Conservation (phyloP, 2,329 filamentous ascomycete species). For the Orbilia javanica region DNA sequence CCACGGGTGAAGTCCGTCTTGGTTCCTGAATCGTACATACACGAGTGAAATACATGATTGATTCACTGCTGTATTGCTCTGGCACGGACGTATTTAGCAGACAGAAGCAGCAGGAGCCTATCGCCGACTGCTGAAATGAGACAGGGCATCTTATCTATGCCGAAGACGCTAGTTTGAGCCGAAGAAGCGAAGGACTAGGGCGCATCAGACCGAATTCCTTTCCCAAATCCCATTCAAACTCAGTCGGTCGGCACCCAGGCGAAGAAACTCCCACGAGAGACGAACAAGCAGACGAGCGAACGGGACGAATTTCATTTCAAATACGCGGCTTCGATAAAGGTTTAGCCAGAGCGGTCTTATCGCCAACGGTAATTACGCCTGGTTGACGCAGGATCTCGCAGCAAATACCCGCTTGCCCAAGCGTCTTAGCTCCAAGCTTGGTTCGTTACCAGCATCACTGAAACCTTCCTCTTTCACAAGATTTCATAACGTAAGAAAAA, state of each 20-base stretch:
- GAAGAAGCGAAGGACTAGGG: conserved; percentile 35
- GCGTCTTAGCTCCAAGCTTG: conserved; percentile 23
- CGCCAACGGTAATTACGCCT: conserved; percentile 17
- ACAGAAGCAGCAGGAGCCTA: conserved; percentile 16
- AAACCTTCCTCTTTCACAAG: conserved; percentile 52
- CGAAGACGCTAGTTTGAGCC: conserved; percentile 52
- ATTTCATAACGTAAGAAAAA: conserved; percentile 59
- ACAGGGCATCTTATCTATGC: conserved; percentile 23
- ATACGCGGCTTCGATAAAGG: conserved; percentile 21
- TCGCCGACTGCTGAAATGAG: conserved; percentile 48
- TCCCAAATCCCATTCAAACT: neutral
- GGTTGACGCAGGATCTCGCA: conserved; percentile 24
- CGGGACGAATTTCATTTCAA: conserved; percentile 47
- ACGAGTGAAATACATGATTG: neutral
- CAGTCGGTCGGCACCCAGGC: conserved; percentile 39
- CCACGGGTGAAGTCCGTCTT: conserved; percentile 16
- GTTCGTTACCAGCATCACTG: conserved; percentile 16
- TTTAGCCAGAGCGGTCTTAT: conserved; percentile 2
- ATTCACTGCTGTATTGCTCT: conserved; percentile 8
- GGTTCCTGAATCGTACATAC: conserved; percentile 8
- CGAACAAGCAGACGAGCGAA: conserved; percentile 41
- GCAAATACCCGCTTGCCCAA: conserved; percentile 30
- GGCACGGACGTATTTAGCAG: neutral
- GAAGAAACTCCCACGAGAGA: conserved; percentile 8
- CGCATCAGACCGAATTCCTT: conserved; percentile 34